phyloP scores from a whole-genome alignment of 306 rosid species.

The Sophora flavescens region DNA sequence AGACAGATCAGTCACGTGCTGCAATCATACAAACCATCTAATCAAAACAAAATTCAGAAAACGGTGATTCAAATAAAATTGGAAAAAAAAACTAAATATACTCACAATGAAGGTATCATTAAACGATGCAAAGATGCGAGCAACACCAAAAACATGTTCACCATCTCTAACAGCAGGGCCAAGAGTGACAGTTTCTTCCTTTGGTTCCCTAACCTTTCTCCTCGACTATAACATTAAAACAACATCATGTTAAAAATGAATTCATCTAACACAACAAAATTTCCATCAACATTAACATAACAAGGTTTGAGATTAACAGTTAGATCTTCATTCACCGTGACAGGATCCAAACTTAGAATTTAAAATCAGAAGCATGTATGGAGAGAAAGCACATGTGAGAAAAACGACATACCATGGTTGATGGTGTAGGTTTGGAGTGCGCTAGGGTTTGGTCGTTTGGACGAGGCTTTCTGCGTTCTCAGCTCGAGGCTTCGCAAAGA shows the following conservation, averaged over 20 bases:
- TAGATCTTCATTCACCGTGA: background rate
- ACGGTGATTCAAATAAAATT: background rate
- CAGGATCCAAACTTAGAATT: background rate
- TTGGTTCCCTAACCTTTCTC: slow-evolving; percentile 86
- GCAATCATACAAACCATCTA: slow-evolving; percentile 34
- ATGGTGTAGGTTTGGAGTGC: background rate
- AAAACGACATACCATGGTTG: background rate
- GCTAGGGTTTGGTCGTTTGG: slow-evolving; percentile 2
- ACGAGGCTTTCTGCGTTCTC: background rate
- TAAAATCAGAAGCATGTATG: background rate
- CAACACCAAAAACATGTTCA: slow-evolving; percentile 80
- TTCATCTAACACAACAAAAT: background rate
- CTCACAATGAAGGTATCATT: slow-evolving; percentile 87
- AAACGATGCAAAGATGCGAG: slow-evolving; percentile 79
- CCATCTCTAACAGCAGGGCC: slow-evolving; percentile 85
- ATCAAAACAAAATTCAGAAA: background rate
- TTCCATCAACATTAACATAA: background rate
- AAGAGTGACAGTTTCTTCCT: slow-evolving; percentile 82
- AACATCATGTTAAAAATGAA: background rate
- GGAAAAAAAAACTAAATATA: background rate
- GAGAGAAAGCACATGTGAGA: background rate
- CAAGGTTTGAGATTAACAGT: background rate
- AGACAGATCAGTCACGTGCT: slow-evolving; percentile 88
- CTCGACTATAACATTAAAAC: slow-evolving; percentile 49
- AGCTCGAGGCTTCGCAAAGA: background rate